phyloP scores from a whole-genome alignment of 257 asterid genomes.

The Solanum raphanifolium region DNA sequence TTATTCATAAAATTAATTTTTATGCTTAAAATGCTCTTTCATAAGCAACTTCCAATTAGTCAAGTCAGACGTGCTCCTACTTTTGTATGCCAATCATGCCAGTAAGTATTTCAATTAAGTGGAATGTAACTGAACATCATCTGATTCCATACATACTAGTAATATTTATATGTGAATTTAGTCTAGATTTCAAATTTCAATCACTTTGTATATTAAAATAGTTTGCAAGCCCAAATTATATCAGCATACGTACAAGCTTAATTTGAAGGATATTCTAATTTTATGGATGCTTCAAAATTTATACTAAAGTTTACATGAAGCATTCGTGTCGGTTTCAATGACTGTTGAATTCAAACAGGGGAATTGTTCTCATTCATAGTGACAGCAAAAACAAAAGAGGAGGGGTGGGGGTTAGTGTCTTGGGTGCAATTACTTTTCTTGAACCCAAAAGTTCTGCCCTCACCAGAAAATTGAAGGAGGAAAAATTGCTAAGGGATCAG shows the following conservation, averaged over 20 bases:
- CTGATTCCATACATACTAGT: not conserved
- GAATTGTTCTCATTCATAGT: not conserved
- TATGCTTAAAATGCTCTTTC: not conserved
- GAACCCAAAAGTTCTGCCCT: not conserved
- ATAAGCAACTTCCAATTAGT: not conserved
- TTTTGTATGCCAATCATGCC: not conserved
- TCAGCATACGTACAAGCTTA: not conserved
- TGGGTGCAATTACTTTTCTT: not conserved
- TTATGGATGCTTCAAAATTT: not conserved
- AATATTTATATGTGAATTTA: not conserved
- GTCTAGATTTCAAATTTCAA: not conserved
- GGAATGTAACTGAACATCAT: not conserved
- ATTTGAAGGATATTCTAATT: not conserved
- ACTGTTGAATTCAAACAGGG: not conserved
- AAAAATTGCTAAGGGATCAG: not conserved
- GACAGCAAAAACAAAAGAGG: not conserved
- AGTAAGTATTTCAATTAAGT: not conserved
- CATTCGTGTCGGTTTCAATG: not conserved
- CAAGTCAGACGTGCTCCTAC: not conserved
- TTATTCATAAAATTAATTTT: not conserved
- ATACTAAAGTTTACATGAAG: not conserved
- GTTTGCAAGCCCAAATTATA: not conserved
- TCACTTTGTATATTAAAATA: not conserved
- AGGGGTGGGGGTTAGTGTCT: not conserved
- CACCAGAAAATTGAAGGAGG: not conserved